Evolutionary conservation across 2,329 filamentous ascomycete species (phyloP).

Genomic region (Hyphodiscus sp.): DNA sequence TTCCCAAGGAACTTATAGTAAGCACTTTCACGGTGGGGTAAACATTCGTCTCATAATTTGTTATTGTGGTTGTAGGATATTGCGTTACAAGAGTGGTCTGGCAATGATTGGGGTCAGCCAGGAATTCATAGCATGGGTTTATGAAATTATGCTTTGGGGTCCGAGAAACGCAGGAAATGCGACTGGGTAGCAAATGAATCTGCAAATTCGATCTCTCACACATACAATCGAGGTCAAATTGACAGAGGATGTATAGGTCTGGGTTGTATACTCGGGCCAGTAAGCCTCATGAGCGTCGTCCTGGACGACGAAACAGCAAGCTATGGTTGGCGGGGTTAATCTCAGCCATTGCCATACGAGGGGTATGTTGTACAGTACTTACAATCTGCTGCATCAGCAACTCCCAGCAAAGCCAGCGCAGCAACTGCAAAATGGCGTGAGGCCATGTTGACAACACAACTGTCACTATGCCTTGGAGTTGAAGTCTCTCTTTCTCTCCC

Average conservation of each 20-base stretch:
- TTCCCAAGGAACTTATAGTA: not conserved
- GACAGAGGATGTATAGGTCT: not conserved
- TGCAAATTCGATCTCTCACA: not conserved
- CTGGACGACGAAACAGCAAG: not conserved
- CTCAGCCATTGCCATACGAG: not conserved
- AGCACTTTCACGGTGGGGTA: not conserved
- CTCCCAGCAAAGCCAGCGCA: not conserved
- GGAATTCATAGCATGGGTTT: not conserved
- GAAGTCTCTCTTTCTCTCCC: too few species aligned
- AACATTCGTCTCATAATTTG: not conserved
- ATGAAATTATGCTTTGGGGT: not conserved
- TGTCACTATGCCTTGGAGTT: not conserved
- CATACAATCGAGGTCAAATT: not conserved
- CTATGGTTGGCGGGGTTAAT: not conserved
- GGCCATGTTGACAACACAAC: not conserved
- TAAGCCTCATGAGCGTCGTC: not conserved
- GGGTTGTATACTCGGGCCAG: not conserved
- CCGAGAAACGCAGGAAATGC: not conserved
- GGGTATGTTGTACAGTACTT: not conserved
- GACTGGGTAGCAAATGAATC: not conserved
- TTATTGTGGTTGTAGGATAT: not conserved
- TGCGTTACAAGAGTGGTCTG: not conserved
- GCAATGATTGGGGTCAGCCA: not conserved
- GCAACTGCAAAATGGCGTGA: not conserved
- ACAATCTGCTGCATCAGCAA: not conserved